Percentiles rank a stretch among this genome's conserved stretches.
These are phyloP conservation scores for Sordariomycetes sp. DNA, from an alignment of 2,329 filamentous ascomycete genomes.

Conservation along the genomic window DNA sequence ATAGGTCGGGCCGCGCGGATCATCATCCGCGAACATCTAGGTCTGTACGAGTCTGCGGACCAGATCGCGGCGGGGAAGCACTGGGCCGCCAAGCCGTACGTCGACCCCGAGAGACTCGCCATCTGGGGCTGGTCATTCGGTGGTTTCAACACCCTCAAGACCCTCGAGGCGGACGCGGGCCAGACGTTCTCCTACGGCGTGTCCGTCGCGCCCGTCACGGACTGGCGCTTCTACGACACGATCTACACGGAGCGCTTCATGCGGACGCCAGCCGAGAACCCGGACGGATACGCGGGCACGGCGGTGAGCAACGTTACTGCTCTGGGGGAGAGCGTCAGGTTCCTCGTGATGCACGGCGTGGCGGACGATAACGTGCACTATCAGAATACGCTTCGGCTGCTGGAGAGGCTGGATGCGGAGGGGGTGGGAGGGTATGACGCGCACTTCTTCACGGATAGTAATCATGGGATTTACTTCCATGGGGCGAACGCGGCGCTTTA, in stretches of 20 bases:
- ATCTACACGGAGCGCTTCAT: conserved; percentile 97
- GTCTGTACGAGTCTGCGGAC: conserved; percentile 72
- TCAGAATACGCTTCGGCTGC: conserved; percentile 78
- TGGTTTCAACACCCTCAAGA: conserved; percentile 90
- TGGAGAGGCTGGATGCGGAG: conserved; percentile 74
- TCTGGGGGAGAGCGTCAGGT: conserved; percentile 65
- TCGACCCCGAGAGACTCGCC: conserved; percentile 69
- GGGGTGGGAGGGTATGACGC: conserved; percentile 90
- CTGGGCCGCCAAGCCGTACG: conserved; percentile 70
- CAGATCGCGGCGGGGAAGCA: conserved; percentile 83
- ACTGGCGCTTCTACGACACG: conserved; percentile 92
- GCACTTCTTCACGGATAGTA: conserved; percentile 90
- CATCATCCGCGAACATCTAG: conserved; percentile 70
- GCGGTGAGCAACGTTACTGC: conserved; percentile 63
- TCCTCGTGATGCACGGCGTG: conserved; percentile 92
- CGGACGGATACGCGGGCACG: conserved; percentile 60
- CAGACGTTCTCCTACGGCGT: conserved; percentile 91
- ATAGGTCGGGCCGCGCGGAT: conserved; percentile 76
- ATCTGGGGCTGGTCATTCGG: conserved; percentile 99
- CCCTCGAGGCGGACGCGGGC: conserved; percentile 80
- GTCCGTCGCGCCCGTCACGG: conserved; percentile 96
- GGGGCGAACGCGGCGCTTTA: conserved; percentile 86
- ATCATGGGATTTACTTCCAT: conserved; percentile 92
- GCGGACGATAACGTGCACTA: conserved; percentile 96
- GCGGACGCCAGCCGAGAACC: conserved; percentile 81